Conservation (phyloP, 1,284 basidiomycete species). For the Sporisorium graminicola region DNA sequence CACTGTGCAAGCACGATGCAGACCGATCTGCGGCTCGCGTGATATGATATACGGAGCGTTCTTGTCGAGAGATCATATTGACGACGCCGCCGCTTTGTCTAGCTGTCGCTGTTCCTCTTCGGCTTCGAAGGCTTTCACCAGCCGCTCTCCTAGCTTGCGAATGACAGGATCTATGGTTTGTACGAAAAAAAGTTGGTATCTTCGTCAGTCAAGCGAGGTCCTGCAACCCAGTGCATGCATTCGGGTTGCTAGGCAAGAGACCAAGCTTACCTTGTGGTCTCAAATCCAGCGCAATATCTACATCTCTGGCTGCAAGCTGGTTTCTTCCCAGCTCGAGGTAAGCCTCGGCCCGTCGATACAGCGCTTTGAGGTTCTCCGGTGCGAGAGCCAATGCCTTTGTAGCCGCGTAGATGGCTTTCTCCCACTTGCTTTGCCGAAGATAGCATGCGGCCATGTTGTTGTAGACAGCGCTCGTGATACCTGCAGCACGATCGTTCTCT, state of each 20-base stretch:
- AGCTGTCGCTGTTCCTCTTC: constrained; percentile 12
- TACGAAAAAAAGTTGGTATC: no score
- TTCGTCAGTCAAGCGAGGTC: constrained; percentile 12
- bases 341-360: constrained; percentile 45
- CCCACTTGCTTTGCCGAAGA: constrained; percentile 38
- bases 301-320: constrained; percentile 41
- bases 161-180: constrained; percentile 27
- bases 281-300: constrained; percentile 45
- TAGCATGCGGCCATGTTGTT: constrained; percentile 56
- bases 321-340: constrained; percentile 41
- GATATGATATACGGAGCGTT: no score
- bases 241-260: background rate
- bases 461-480: constrained; percentile 40
- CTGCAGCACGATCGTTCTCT: constrained; percentile 40
- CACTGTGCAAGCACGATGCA: no score
- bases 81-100: constrained; percentile 2
- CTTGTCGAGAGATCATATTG: constrained; percentile 3
- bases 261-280: constrained; percentile 31
- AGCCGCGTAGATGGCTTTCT: constrained; percentile 40
- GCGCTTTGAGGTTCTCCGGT: constrained; percentile 50
- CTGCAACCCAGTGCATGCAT: no score
- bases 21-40: background rate
- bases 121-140: constrained; percentile 33
- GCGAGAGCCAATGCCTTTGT: constrained; percentile 38
- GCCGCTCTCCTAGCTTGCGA: constrained; percentile 41